Evolutionary conservation across 225 moss, liverwort and hornwort species (phyloP).

Genomic region (Straminergon stramineum): DNA sequence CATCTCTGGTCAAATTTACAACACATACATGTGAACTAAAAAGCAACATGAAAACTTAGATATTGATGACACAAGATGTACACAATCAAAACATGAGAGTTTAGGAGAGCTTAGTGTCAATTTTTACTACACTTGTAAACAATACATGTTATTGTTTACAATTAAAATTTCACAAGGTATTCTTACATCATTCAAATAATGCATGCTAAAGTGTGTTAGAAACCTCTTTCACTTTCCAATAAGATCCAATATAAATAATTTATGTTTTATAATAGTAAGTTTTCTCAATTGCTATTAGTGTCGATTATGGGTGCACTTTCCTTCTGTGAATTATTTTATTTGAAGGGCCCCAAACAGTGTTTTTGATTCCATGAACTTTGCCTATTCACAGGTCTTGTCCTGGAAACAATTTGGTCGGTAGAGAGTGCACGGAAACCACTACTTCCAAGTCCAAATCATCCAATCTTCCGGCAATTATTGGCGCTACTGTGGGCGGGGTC

Average conservation of each 20-base stretch:
- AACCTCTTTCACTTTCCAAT: no score
- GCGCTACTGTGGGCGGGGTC: neutral
- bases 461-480: neutral
- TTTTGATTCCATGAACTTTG: neutral
- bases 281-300: neutral
- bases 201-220: no score
- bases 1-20: neutral
- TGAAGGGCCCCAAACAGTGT: no score
- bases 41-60: neutral
- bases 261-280: neutral
- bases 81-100: neutral
- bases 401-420: neutral
- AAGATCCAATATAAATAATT: neutral
- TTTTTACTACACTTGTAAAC: neutral
- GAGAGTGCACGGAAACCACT: neutral
- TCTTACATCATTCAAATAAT: neutral
- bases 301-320: neutral
- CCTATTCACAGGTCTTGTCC: neutral
- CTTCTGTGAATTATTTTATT: neutral
- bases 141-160: no score
- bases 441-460: neutral
- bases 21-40: neutral
- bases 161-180: fast-evolving
- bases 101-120: neutral
- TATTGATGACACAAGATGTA: neutral